Conservation (phyloP, 2,329 filamentous ascomycete genomes). For the Fusarium zealandicum region DNA sequence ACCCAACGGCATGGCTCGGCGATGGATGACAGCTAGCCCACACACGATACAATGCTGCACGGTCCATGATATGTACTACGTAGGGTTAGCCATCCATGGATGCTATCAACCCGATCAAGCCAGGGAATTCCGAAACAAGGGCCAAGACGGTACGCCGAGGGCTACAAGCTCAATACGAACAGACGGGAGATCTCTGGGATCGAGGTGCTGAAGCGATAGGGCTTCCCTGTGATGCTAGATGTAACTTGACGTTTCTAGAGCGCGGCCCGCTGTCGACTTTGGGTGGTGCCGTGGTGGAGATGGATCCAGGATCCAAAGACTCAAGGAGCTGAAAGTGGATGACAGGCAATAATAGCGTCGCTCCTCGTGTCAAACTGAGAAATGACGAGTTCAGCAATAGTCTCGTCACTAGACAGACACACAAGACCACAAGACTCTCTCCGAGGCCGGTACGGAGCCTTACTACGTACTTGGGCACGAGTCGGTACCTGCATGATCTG, state of each 20-base stretch:
- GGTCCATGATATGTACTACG: background rate
- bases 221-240: too few species aligned
- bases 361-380: too few species aligned
- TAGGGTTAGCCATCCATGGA: background rate
- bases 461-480: conserved; percentile 6
- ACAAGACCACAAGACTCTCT: background rate
- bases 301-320: too few species aligned
- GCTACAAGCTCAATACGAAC: too few species aligned
- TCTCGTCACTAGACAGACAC: background rate
- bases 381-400: too few species aligned
- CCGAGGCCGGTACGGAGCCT: background rate
- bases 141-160: too few species aligned
- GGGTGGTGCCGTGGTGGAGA: background rate
- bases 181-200: too few species aligned
- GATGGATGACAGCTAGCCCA: background rate
- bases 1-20: too few species aligned
- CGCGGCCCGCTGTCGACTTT: conserved; percentile 7
- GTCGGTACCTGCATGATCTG: conserved; percentile 36
- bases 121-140: too few species aligned
- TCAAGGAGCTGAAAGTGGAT: background rate
- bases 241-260: background rate
- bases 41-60: background rate
- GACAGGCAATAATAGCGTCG: too few species aligned
- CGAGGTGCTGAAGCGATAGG: too few species aligned
- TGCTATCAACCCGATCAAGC: background rate